Percentiles rank a stretch among this genome's conserved stretches.
These are phyloP conservation scores for Henckelia pumila DNA, from an alignment of 257 asterid species.

Conservation along the genomic window DNA sequence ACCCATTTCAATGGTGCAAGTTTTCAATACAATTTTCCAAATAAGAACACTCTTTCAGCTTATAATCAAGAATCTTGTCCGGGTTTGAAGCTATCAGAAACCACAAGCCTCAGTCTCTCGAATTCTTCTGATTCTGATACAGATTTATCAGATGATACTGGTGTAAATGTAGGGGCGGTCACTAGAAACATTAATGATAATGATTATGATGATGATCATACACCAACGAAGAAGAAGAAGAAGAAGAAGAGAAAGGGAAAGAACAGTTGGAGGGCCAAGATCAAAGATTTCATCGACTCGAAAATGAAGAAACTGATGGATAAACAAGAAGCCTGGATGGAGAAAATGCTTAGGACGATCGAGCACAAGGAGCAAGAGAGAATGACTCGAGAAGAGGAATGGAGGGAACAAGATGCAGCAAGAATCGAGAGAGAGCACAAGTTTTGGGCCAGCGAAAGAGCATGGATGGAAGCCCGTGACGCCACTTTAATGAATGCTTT, in stretches of 20 bases:
- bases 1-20: slow-evolving; percentile 24
- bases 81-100: slow-evolving; percentile 47
- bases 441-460: slow-evolving; percentile 81
- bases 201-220: slow-evolving; percentile 12
- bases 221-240: slow-evolving; percentile 37
- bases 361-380: slow-evolving; percentile 85
- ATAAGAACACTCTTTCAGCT: slow-evolving; percentile 22
- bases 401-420: slow-evolving; percentile 72
- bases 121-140: slow-evolving; percentile 59
- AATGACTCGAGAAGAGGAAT: slow-evolving; percentile 61
- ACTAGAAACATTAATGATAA: neutral
- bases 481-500: slow-evolving; percentile 65
- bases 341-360: slow-evolving; percentile 67
- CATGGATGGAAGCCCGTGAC: slow-evolving; percentile 82
- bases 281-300: slow-evolving; percentile 59
- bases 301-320: slow-evolving; percentile 82
- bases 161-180: slow-evolving; percentile 19
- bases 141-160: slow-evolving; percentile 54
- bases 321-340: slow-evolving; percentile 85
- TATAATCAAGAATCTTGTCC: slow-evolving; percentile 41
- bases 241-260: slow-evolving; percentile 36
- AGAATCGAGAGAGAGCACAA: slow-evolving; percentile 71
- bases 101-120: slow-evolving; percentile 68
- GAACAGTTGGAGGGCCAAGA: slow-evolving; percentile 64
- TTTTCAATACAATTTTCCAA: slow-evolving; percentile 26